These are phyloP conservation scores for Tirmania nivea DNA, from an alignment of 495 filamentous ascomycete genomes.

Conservation along the genomic window DNA sequence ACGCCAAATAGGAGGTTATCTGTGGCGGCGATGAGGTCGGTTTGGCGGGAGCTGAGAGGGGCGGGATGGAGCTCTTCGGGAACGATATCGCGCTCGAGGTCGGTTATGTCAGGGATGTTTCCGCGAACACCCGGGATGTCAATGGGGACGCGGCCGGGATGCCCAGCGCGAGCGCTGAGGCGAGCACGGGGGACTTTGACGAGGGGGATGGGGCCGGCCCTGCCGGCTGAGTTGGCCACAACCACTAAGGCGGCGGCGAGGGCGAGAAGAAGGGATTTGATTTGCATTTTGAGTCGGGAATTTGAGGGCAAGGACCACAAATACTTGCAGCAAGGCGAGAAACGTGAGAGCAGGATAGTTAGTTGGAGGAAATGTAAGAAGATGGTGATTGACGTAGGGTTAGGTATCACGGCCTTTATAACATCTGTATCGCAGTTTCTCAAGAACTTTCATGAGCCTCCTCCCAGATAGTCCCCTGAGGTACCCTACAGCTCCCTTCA, in stretches of 20 bases:
- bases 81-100: constrained; percentile 6
- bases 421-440: too few species aligned
- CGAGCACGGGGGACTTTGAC: not conserved
- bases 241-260: not conserved
- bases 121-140: constrained; percentile 4
- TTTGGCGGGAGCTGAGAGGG: not conserved
- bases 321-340: too few species aligned
- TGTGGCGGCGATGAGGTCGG: not conserved
- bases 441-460: too few species aligned
- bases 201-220: not conserved
- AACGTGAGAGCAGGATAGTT: too few species aligned
- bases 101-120: constrained; percentile 1
- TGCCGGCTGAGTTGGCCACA: not conserved
- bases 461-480: too few species aligned
- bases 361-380: too few species aligned
- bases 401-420: too few species aligned
- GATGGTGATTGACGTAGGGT: too few species aligned
- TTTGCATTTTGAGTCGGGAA: not conserved
- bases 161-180: not conserved
- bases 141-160: not conserved
- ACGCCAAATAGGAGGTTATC: constrained; percentile 4
- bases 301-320: too few species aligned
- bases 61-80: not conserved
- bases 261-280: not conserved
- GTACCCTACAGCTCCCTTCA: too few species aligned